phyloP scores from a whole-genome alignment of 139 green algal species.

The Tetraselmis chui region DNA sequence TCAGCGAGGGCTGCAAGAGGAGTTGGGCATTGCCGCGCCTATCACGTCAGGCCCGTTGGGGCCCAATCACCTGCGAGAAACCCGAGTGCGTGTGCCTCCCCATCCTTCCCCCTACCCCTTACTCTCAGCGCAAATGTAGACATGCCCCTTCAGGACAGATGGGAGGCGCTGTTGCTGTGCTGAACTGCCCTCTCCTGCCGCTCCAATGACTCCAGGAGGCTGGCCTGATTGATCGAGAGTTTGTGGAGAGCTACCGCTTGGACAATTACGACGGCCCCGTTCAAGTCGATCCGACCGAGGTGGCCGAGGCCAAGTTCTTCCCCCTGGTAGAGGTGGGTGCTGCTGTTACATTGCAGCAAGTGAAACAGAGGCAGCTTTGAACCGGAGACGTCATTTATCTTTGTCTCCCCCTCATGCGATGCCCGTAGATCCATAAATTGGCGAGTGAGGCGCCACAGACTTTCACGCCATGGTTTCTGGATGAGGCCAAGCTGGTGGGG shows the following conservation, averaged over 20 bases:
- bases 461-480: neutral
- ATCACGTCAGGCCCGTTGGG: neutral
- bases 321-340: neutral
- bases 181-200: too few relatives aligned
- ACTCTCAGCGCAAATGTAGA: too few relatives aligned
- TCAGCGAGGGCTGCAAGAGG: slow-evolving; percentile 9
- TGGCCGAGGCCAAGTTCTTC: neutral
- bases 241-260: slow-evolving; percentile 1
- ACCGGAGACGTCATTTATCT: too few relatives aligned
- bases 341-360: too few relatives aligned
- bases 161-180: too few relatives aligned
- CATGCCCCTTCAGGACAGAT: too few relatives aligned
- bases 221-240: neutral
- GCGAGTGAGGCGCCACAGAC: neutral
- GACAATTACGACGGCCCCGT: neutral
- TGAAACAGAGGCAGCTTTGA: too few relatives aligned
- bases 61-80: neutral
- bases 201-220: neutral
- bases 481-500: neutral
- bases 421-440: neutral
- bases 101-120: neutral
- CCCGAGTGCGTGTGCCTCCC: neutral
- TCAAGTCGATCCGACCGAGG: neutral
- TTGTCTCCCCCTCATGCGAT: too few relatives aligned
- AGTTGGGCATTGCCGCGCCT: neutral